Conservation (phyloP, 805 yeast genomes). For the Komagataella populi region DNA sequence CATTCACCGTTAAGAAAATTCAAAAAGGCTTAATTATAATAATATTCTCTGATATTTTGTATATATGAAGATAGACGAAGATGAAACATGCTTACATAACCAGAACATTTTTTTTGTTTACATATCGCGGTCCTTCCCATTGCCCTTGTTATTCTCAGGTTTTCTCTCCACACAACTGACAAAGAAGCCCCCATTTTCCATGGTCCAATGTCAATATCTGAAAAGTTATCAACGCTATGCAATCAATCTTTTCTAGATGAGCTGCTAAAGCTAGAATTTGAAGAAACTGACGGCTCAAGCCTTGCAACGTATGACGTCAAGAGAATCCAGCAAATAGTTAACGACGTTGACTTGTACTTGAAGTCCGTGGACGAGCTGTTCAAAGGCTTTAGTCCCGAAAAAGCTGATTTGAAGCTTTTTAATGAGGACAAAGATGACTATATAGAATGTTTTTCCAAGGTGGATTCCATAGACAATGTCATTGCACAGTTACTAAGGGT, state of each 20-base stretch:
- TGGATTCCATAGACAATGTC: conserved; percentile 20
- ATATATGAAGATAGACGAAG: neutral
- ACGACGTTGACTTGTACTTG: conserved; percentile 11
- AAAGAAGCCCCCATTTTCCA: neutral
- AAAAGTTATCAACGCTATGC: conserved; percentile 4
- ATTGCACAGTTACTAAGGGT: conserved; percentile 20
- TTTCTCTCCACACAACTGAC: neutral
- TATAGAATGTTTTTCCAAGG: conserved; percentile 19
- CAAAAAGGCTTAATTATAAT: neutral
- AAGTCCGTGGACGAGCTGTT: conserved; percentile 7
- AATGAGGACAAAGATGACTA: conserved; percentile 3
- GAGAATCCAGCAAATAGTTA: conserved; percentile 13
- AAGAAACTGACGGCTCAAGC: conserved; percentile 3
- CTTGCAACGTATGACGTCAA: conserved; percentile 4
- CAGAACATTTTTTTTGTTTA: neutral
- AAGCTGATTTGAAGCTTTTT: neutral
- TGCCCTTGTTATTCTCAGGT: neutral
- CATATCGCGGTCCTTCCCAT: neutral
- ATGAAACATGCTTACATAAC: neutral
- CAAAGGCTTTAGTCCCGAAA: conserved; percentile 1
- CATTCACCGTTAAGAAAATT: neutral
- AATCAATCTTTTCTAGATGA: conserved; percentile 6
- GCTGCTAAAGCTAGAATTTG: conserved; percentile 10
- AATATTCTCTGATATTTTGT: neutral
- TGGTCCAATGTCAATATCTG: conserved; percentile 3